phyloP scores from a whole-genome alignment of 2,329 filamentous ascomycete genomes.

The Diaporthe amygdali region DNA sequence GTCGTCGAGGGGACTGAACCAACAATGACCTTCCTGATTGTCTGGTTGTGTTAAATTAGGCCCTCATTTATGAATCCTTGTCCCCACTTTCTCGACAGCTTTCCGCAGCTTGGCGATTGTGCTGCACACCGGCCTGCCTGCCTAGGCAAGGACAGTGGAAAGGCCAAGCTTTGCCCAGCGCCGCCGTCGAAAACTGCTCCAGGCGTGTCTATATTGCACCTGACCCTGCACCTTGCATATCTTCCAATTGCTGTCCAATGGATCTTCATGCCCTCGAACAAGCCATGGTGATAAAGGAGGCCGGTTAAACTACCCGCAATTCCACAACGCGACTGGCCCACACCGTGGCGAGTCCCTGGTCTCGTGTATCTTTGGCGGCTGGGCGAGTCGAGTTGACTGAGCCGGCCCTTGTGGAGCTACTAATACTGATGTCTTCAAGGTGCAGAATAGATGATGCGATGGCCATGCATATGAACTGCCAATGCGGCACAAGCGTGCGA shows the following conservation, averaged over 20 bases:
- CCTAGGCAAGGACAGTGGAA: not conserved
- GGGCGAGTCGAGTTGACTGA: not conserved
- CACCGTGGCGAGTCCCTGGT: not conserved
- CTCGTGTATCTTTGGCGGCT: not conserved
- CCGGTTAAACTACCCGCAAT: not conserved
- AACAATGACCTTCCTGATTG: not conserved
- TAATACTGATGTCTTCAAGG: not conserved
- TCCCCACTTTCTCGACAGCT: not conserved
- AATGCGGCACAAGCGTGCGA: not conserved
- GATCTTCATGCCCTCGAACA: not conserved
- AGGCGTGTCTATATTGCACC: not conserved
- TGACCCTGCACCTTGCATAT: slow-evolving; percentile 7
- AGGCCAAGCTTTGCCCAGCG: slow-evolving; percentile 14
- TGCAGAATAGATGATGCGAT: slow-evolving; percentile 1
- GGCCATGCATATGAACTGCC: not conserved
- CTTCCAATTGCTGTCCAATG: not conserved
- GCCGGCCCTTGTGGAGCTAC: not conserved
- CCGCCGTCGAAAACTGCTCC: slow-evolving; percentile 3
- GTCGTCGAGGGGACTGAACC: not conserved
- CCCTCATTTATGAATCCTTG: slow-evolving; percentile 8
- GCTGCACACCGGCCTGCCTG: not conserved
- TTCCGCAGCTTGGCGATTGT: not conserved
- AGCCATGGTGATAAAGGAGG: not conserved
- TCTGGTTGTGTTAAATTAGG: not conserved
- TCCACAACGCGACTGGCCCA: not conserved